phyloP scores from a whole-genome alignment of 148 eudicot genomes.

The Salicornia ramosissima region DNA sequence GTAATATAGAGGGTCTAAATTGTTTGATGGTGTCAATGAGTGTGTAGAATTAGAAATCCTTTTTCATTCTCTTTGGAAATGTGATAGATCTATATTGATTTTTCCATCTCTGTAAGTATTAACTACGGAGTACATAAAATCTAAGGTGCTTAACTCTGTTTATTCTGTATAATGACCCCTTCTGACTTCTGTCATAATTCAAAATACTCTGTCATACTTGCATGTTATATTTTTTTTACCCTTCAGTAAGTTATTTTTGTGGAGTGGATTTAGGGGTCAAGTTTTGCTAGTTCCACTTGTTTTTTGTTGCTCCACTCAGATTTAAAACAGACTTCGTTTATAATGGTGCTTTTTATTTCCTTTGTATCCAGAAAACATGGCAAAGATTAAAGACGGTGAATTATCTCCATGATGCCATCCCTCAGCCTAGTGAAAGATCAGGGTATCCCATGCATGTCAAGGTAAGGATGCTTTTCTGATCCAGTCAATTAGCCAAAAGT shows the following conservation, averaged over 20 bases:
- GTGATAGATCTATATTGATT: not conserved
- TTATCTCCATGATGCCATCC: slow-evolving; percentile 80
- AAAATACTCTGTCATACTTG: not conserved
- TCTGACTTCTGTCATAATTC: not conserved
- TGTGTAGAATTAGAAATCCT: not conserved
- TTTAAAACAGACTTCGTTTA: not conserved
- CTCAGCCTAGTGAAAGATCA: slow-evolving; percentile 54
- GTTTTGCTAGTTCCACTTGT: not conserved
- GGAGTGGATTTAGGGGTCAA: not conserved
- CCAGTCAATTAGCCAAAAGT: not conserved
- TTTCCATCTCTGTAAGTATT: too few species aligned
- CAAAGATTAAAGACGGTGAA: slow-evolving; percentile 52
- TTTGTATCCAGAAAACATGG: slow-evolving; percentile 76
- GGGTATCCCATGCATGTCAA: slow-evolving; percentile 90
- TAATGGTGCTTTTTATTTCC: not conserved
- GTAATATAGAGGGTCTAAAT: too few species aligned
- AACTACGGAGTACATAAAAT: not conserved
- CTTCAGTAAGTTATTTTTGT: not conserved
- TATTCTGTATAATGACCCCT: too few species aligned
- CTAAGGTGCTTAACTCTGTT: slow-evolving; percentile 1
- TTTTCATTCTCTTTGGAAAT: not conserved
- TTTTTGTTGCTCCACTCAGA: not conserved
- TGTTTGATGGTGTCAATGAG: not conserved
- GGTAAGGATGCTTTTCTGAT: slow-evolving; percentile 34
- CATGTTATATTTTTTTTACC: not conserved